Percentiles rank a stretch among this genome's conserved stretches.
phyloP scores from a whole-genome alignment of 1,139 yeast species.

The Schwanniomyces etchellsii region DNA sequence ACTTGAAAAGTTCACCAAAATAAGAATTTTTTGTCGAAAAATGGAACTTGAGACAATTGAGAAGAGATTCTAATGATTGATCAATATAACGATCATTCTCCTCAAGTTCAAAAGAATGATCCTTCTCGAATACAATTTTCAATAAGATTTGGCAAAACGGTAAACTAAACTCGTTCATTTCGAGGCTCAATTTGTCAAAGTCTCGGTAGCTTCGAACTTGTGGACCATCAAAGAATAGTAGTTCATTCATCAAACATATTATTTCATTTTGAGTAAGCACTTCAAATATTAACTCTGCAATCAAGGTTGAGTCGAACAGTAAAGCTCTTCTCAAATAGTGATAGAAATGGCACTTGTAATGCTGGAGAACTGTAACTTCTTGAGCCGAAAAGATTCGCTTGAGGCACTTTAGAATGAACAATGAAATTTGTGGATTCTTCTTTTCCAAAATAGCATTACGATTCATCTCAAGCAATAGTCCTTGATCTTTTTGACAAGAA shows the following conservation, averaged over 20 bases:
- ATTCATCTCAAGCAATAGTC: too few relatives aligned
- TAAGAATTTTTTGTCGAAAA: conserved; percentile 26
- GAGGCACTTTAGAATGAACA: too few relatives aligned
- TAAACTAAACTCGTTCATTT: conserved; percentile 48
- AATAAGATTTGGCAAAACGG: conserved; percentile 46
- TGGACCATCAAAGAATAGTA: conserved; percentile 8
- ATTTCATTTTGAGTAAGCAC: conserved; percentile 15
- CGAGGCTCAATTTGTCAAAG: conserved; percentile 11
- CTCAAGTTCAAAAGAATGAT: conserved; percentile 8
- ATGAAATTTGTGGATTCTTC: too few relatives aligned
- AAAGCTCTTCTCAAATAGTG: background rate
- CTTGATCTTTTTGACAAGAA: too few relatives aligned
- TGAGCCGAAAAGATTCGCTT: too few relatives aligned
- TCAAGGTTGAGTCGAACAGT: background rate
- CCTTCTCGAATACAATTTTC: conserved; percentile 14
- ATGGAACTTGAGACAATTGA: conserved; percentile 42
- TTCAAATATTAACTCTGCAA: conserved; percentile 17
- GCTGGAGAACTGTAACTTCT: too few relatives aligned
- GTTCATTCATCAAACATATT: conserved; percentile 16
- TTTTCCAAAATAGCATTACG: too few relatives aligned
- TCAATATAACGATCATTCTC: conserved; percentile 12
- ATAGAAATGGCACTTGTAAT: too few relatives aligned
- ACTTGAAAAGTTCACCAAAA: conserved; percentile 38
- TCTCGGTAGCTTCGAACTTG: conserved; percentile 13
- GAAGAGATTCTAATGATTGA: conserved; percentile 31